phyloP scores from a whole-genome alignment of 345 rosid species.

The Euphorbia pulcherrima region DNA sequence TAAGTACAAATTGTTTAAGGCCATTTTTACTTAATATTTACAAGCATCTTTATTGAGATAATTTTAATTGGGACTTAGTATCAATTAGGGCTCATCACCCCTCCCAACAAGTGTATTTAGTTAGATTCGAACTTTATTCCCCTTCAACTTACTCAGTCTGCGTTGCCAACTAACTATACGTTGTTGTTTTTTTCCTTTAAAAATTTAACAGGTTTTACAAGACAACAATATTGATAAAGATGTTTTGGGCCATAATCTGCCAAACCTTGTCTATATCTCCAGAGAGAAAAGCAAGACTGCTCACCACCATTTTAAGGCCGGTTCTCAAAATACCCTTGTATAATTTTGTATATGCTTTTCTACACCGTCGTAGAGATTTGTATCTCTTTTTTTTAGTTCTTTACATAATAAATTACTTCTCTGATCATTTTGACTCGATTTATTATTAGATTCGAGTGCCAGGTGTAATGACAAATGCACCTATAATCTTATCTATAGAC shows the following conservation, averaged over 20 bases:
- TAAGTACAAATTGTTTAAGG: no score
- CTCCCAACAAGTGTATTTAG: no score
- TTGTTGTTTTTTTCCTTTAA: no score
- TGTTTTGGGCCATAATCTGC: constrained; percentile 31
- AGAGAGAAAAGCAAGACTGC: constrained; percentile 51
- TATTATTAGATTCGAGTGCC: constrained; percentile 62
- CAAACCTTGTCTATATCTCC: constrained; percentile 64
- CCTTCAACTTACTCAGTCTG: no score
- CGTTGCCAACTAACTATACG: no score
- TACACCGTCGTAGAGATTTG: background rate
- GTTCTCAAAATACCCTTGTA: constrained; percentile 75
- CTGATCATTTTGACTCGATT: background rate
- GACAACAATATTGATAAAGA: constrained; percentile 45
- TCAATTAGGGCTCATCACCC: no score
- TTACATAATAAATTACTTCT: background rate
- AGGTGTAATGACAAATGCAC: constrained; percentile 59
- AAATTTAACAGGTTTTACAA: constrained; percentile 49
- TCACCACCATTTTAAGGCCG: constrained; percentile 69
- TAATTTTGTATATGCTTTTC: background rate
- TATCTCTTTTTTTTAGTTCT: background rate
- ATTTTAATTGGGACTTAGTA: no score
- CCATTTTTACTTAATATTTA: no score
- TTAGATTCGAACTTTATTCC: no score
- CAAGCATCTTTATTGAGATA: no score
- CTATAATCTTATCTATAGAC: constrained; percentile 60